Percentiles rank a stretch among this genome's conserved stretches.
Evolutionary conservation across 768 basidiomycete species (phyloP).

Genomic region (Macrocybe gigantea): DNA sequence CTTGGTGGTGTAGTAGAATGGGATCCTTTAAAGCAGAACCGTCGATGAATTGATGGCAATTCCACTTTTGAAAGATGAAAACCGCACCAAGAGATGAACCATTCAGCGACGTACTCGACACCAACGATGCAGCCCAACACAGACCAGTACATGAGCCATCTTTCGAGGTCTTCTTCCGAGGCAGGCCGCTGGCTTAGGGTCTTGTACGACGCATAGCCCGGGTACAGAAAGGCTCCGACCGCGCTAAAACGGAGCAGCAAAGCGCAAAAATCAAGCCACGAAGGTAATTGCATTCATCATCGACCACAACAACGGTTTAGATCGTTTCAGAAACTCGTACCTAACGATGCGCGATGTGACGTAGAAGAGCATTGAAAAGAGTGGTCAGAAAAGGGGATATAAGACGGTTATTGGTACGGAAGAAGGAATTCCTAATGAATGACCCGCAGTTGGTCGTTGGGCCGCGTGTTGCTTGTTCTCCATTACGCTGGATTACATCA

Average conservation of each 20-base stretch:
- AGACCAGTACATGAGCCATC: slow-evolving; percentile 99
- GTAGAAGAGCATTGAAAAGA: slow-evolving; percentile 37
- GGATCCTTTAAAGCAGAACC: slow-evolving; percentile 52
- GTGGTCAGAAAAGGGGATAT: background rate
- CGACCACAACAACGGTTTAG: background rate
- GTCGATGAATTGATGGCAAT: slow-evolving; percentile 1
- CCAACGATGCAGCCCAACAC: slow-evolving; percentile 78
- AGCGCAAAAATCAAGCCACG: background rate
- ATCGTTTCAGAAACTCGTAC: slow-evolving; percentile 18
- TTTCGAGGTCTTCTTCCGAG: slow-evolving; percentile 77
- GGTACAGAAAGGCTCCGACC: slow-evolving; percentile 80
- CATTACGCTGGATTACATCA: too few relatives aligned
- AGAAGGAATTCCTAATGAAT: background rate
- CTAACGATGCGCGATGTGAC: slow-evolving; percentile 43
- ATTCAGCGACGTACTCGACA: slow-evolving; percentile 80
- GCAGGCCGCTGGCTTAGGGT: slow-evolving; percentile 83
- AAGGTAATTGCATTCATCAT: background rate
- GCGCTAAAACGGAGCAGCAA: slow-evolving; percentile 35
- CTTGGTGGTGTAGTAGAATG: slow-evolving; percentile 82
- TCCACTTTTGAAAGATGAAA: slow-evolving; percentile 6
- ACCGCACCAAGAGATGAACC: slow-evolving; percentile 80
- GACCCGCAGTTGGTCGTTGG: too few relatives aligned
- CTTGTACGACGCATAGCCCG: slow-evolving; percentile 96
- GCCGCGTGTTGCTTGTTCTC: too few relatives aligned
- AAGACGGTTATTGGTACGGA: background rate